These are phyloP conservation scores for Agarophyton chilense DNA, from an alignment of 23 red algal species.

Conservation along the genomic window DNA sequence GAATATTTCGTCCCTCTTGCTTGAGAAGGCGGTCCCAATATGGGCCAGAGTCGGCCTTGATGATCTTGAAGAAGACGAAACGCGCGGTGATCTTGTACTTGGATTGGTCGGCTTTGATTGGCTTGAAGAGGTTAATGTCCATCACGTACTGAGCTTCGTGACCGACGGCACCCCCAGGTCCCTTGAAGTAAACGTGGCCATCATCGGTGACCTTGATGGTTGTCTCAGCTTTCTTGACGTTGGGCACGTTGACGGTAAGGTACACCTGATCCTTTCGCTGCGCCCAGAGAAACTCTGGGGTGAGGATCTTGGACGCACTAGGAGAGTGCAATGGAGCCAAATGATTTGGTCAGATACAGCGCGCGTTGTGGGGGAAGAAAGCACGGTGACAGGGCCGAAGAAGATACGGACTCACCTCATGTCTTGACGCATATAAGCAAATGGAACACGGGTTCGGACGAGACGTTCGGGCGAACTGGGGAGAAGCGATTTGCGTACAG, in stretches of 20 bases:
- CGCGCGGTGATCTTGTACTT: conserved; percentile 71
- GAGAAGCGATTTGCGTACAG: background rate
- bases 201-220: conserved; percentile 74
- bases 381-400: background rate
- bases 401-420: conserved; percentile 5
- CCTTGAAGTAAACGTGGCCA: conserved; percentile 84
- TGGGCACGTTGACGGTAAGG: conserved; percentile 90
- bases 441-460: background rate
- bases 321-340: background rate
- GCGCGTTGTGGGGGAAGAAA: background rate
- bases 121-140: conserved; percentile 84
- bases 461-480: background rate
- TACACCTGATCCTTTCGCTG: conserved; percentile 94
- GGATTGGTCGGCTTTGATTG: conserved; percentile 76
- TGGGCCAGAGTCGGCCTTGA: conserved; percentile 76
- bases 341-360: background rate
- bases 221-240: conserved; percentile 78
- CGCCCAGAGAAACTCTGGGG: conserved; percentile 95
- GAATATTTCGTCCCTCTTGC: conserved; percentile 80
- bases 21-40: conserved; percentile 95
- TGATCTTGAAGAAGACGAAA: conserved; percentile 78
- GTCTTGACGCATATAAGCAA: conserved; percentile 26
- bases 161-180: conserved; percentile 71
- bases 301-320: conserved; percentile 32
- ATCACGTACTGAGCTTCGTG: conserved; percentile 84